Percentiles rank a stretch among this genome's conserved stretches.
Evolutionary conservation across 768 basidiomycete species (phyloP).

Genomic region (Polyporus arcularius): DNA sequence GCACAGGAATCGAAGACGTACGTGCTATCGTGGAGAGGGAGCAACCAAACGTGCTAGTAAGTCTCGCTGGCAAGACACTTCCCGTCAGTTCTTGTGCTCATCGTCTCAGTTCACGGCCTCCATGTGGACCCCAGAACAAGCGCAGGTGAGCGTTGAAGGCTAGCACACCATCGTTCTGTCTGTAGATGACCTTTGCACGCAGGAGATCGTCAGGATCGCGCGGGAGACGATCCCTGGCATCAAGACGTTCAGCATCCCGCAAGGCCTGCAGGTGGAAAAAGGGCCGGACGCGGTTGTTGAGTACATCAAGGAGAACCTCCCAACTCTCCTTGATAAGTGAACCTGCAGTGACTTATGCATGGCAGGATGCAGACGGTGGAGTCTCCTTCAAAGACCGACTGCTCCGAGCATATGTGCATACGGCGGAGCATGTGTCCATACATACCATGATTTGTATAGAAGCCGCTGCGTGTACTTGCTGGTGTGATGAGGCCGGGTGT

Average conservation of each 20-base stretch:
- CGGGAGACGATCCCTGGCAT: constrained; percentile 15
- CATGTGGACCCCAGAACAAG: constrained; percentile 25
- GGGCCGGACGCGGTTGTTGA: constrained; percentile 23
- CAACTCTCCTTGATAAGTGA: constrained; percentile 11
- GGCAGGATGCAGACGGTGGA: no score
- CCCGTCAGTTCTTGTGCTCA: no score
- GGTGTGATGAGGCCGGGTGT: no score
- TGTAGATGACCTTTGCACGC: background rate
- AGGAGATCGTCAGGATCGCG: constrained; percentile 24
- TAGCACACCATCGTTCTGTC: background rate
- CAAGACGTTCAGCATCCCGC: constrained; percentile 22
- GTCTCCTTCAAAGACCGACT: no score
- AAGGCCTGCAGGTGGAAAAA: constrained; percentile 19
- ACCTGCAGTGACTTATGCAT: background rate
- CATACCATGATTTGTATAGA: no score
- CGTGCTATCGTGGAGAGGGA: constrained; percentile 11
- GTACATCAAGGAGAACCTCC: constrained; percentile 21
- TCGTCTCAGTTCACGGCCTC: constrained; percentile 18
- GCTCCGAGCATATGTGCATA: no score
- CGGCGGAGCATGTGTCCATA: no score
- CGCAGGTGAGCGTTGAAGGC: constrained; percentile 9
- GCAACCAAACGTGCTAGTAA: constrained; percentile 18
- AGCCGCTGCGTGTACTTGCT: no score
- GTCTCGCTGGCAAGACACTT: background rate
- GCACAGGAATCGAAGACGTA: constrained; percentile 19